Conservation (phyloP, 108 stramenopile species). For the Cyclotella distinguenda region DNA sequence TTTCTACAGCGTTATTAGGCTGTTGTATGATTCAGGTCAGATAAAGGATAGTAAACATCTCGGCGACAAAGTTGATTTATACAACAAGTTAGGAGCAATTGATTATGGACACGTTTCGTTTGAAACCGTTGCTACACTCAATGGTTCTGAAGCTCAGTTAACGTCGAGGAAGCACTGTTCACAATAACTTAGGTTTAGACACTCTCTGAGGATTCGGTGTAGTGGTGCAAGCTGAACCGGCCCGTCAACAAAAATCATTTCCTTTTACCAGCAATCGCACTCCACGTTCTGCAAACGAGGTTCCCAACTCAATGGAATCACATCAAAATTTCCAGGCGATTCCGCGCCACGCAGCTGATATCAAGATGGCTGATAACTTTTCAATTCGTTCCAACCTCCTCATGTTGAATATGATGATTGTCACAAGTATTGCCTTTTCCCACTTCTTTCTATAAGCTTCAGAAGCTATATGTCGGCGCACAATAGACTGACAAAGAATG, state of each 20-base stretch:
- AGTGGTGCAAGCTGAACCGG: no score
- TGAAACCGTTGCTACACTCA: neutral
- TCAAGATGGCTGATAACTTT: neutral
- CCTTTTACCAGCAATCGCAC: no score
- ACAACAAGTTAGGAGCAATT: neutral
- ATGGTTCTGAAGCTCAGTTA: neutral
- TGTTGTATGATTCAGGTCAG: conserved; percentile 32
- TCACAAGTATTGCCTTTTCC: neutral
- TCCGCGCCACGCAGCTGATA: neutral
- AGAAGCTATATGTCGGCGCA: conserved; percentile 1
- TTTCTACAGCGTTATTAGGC: conserved; percentile 47
- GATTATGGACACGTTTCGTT: no score
- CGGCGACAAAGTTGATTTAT: neutral
- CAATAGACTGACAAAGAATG: neutral
- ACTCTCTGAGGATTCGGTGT: no score
- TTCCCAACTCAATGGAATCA: no score
- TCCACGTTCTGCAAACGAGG: no score
- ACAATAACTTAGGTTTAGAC: no score
- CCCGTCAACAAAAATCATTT: no score
- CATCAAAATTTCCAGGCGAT: neutral
- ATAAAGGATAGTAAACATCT: neutral
- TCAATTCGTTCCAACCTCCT: neutral
- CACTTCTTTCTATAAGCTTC: neutral
- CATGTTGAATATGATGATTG: conserved; percentile 1
- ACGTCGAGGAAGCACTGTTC: neutral